Percentiles rank a stretch among this genome's conserved stretches.
phyloP scores from a whole-genome alignment of 495 filamentous ascomycete species.

The Hypoxylon fragiforme region DNA sequence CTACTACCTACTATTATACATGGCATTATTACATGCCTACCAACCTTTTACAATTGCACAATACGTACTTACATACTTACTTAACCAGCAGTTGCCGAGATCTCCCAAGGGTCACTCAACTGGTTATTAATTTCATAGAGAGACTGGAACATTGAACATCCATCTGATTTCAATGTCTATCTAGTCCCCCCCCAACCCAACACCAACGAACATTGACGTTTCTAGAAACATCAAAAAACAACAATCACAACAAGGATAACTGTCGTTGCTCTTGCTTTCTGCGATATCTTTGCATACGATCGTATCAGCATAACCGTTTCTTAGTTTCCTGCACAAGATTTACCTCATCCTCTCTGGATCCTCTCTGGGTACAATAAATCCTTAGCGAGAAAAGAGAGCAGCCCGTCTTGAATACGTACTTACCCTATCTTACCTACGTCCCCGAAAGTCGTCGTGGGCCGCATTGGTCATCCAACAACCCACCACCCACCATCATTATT shows the following conservation, averaged over 20 bases:
- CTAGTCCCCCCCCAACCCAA: conserved; percentile 15
- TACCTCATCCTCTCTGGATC: too few relatives aligned
- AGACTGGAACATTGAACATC: too few relatives aligned
- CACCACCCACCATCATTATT: neutral
- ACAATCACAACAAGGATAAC: conserved; percentile 8
- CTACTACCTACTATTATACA: neutral
- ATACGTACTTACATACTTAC: conserved; percentile 28
- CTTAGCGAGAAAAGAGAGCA: conserved; percentile 1
- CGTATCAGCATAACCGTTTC: conserved; percentile 8
- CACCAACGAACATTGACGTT: too few relatives aligned
- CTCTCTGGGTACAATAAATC: neutral
- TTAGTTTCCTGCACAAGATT: neutral
- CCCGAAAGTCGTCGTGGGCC: conserved; percentile 19
- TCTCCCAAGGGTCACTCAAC: conserved; percentile 14
- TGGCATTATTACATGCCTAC: neutral
- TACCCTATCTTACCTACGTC: neutral
- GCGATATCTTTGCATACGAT: conserved; percentile 26
- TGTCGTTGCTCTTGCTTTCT: conserved; percentile 3
- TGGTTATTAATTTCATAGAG: too few relatives aligned
- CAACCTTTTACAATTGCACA: too few relatives aligned
- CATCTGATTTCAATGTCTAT: conserved; percentile 20
- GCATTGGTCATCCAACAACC: conserved; percentile 31
- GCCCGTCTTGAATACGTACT: conserved; percentile 26
- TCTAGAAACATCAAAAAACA: too few relatives aligned
- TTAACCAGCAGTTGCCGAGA: conserved; percentile 26